phyloP scores from a whole-genome alignment of 495 filamentous ascomycete genomes.

The Annulohypoxylon stygium region DNA sequence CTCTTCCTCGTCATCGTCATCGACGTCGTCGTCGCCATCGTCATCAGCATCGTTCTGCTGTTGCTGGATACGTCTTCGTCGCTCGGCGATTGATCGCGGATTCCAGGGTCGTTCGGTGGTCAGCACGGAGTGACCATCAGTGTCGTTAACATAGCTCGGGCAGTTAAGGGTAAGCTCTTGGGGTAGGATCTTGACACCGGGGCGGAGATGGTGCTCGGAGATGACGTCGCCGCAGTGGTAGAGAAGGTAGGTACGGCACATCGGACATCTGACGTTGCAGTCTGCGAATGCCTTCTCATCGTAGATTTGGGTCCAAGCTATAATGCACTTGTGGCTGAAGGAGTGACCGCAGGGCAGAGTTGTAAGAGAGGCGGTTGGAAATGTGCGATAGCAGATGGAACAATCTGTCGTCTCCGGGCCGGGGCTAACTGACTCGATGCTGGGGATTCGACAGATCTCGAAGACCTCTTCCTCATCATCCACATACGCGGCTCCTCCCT shows the following conservation, averaged over 20 bases:
- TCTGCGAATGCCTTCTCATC: neutral
- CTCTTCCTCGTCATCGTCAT: neutral
- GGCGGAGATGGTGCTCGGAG: constrained; percentile 22
- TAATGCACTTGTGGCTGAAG: constrained; percentile 16
- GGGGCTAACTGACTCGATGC: neutral
- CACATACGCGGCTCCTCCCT: neutral
- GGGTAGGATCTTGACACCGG: constrained; percentile 24
- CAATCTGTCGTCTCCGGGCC: neutral
- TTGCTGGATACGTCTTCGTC: neutral
- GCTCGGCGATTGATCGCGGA: neutral
- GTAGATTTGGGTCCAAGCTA: constrained; percentile 21
- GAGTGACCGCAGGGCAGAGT: constrained; percentile 29
- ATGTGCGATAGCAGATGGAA: neutral
- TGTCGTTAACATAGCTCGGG: neutral
- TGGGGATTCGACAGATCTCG: neutral
- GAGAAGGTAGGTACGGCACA: constrained; percentile 14
- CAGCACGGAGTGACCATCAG: neutral
- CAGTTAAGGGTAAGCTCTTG: constrained; percentile 12
- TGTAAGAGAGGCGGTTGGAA: neutral
- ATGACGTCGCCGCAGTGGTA: constrained; percentile 23
- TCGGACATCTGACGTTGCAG: constrained; percentile 8
- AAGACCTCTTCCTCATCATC: neutral
- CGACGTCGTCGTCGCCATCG: neutral
- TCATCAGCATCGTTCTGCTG: neutral
- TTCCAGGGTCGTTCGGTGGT: neutral